Base-by-base conservation (phyloP, 1,139 yeast species). In the Pichia kudriavzevii region DNA sequence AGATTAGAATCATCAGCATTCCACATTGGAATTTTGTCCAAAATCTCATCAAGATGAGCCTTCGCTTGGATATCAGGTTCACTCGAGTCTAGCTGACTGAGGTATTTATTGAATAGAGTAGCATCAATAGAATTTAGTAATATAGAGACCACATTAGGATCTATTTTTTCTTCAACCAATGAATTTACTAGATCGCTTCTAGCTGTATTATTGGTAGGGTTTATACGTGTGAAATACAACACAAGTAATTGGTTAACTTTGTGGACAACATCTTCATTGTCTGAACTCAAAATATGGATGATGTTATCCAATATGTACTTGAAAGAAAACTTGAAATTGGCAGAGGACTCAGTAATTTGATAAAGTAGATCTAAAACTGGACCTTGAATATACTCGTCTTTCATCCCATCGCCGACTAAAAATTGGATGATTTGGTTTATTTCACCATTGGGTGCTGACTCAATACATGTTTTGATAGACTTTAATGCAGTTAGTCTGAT, bases 381-480 rank as follows among this genome's bases (percentile, higher is more conserved):
- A 6, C 63, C 53, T 24, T 73, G 61, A 8, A 76, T 62, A 11
- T 45, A 53, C 7, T 64, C 48, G 48, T 66, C 67, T 12, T 56
- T 51, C 28, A 81, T 61, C 0, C 82, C 88, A n/a, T 61, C 50
- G 4, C 69, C 71, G 14, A 64, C 58, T 19, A 82, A 46, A 6
- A 55, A 53, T 5, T 52, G 43, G 41, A 80, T 87, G 7, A 79
- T 76, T 2, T 18, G 22, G 23, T 36, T 40, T 10, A 41, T 35
- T 20, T 69, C 69, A 2, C 57, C 53, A 0, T 82, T 77, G 6
- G 76, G 64, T 2, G 75, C 68, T 2, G 37, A 26, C n/a, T 75
- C 62, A 84, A 87, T 80, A 49, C 72, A 75, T 2, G 76, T 81
- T 38, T 73, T 75, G 28, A 82, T 56, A 0, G 84, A 75, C 30